phyloP scores from a whole-genome alignment of 352 stramenopile species.

The Pythium aphanidermatum region DNA sequence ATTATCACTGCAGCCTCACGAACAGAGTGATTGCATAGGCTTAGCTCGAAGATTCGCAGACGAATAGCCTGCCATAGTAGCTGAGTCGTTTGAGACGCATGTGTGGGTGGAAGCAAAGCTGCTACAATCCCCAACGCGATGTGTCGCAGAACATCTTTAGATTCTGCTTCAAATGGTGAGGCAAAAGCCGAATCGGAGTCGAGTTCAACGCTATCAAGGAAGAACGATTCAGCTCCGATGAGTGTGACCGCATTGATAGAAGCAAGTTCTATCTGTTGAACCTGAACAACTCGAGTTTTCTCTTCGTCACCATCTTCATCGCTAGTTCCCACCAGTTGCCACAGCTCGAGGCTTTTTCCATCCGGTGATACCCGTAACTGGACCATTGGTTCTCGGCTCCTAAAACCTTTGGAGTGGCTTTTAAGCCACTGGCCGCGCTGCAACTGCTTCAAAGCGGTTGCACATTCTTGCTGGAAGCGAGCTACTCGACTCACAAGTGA shows the following conservation, averaged over 20 bases:
- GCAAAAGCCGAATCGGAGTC: neutral
- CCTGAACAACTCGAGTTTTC: neutral
- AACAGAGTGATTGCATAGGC: neutral
- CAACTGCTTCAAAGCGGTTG: conserved; percentile 2
- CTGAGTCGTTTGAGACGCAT: neutral
- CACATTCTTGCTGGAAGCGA: conserved; percentile 4
- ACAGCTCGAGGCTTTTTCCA: conserved; percentile 3
- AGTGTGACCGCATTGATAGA: neutral
- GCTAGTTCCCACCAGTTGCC: no score
- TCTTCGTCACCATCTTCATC: neutral
- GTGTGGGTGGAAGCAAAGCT: no score
- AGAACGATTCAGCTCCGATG: neutral
- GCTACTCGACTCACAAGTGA: conserved; percentile 12
- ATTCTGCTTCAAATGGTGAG: conserved; percentile 10
- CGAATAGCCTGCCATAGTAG: conserved; percentile 19
- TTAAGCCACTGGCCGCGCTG: conserved; percentile 14
- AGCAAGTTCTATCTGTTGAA: neutral
- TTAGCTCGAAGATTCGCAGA: conserved; percentile 15
- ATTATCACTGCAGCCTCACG: conserved; percentile 5
- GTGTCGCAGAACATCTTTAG: neutral
- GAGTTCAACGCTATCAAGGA: neutral
- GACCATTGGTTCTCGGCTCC: neutral
- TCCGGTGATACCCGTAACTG: conserved; percentile 11
- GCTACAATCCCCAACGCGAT: conserved; percentile 1
- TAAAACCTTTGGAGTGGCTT: neutral